Evolutionary conservation across 306 rosid species (phyloP).

Genomic region (Psophocarpus tetragonolobus): DNA sequence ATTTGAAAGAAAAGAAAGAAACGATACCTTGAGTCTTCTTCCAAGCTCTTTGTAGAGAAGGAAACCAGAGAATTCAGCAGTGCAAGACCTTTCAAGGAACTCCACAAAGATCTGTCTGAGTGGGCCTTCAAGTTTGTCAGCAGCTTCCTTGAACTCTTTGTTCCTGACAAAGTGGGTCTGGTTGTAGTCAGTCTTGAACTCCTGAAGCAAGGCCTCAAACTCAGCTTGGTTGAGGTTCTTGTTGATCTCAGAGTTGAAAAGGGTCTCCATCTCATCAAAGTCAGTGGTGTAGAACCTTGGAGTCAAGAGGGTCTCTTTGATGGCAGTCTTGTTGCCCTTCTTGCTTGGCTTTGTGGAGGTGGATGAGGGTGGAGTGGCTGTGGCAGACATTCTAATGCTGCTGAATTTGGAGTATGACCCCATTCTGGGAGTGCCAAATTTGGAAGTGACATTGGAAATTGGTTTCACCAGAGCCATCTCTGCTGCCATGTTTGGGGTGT

Average conservation of each 20-base stretch:
- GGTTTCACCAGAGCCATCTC: slow-evolving; percentile 92
- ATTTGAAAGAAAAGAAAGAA: background rate
- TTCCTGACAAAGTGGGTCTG: slow-evolving; percentile 97
- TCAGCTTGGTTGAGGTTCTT: slow-evolving; percentile 77
- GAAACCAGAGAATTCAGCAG: slow-evolving; percentile 99
- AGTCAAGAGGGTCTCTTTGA: slow-evolving; percentile 87
- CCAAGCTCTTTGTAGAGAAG: slow-evolving; percentile 98
- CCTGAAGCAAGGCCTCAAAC: slow-evolving; percentile 93
- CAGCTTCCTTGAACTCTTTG: slow-evolving; percentile 98
- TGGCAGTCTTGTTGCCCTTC: slow-evolving; percentile 51
- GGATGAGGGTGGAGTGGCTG: slow-evolving; percentile 39
- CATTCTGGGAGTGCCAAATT: slow-evolving; percentile 45
- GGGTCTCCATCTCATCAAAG: slow-evolving; percentile 96
- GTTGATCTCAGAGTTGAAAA: slow-evolving; percentile 97
- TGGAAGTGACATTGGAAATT: slow-evolving; percentile 55
- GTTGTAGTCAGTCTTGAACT: slow-evolving; percentile 96
- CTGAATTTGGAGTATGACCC: slow-evolving; percentile 42
- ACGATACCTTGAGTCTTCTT: slow-evolving; percentile 83
- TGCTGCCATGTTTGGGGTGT: slow-evolving; percentile 55
- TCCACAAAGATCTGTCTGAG: slow-evolving; percentile 94
- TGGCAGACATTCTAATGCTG: slow-evolving; percentile 62
- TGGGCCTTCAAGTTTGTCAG: slow-evolving; percentile 81
- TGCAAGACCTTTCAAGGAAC: slow-evolving; percentile 97
- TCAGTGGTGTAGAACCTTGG: slow-evolving; percentile 98
- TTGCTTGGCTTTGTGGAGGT: slow-evolving; percentile 55